Evolutionary conservation across 768 basidiomycete species (phyloP), one percentile per base, ranked within the genome.

Genomic region (Neoboletus subvelutipes): DNA sequence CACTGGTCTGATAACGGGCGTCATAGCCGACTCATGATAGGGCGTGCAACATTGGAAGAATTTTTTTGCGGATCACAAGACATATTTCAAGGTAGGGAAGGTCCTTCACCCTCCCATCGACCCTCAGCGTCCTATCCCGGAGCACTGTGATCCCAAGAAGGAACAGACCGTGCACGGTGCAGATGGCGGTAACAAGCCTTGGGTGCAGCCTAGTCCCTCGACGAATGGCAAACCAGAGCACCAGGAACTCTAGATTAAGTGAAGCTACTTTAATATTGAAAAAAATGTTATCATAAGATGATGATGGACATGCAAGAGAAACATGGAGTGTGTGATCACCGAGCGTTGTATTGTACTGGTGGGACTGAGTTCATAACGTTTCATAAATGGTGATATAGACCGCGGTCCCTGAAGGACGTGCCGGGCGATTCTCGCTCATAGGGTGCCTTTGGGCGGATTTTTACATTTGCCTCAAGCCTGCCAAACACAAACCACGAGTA

Each of bases 21-120:
- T 39, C 28, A 37, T 41, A 5, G 26, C 46, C 50, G 46, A 56
- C 20, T 34, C 41, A 36, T 41, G 42, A 50, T 54, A 96, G 92
- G 76, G 90, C 58, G 75, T 97, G 20, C 71, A 82, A 46, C 86
- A 94, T 62, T 98, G 95, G 95, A 95, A 94, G 74, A 78, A 81
- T 29, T 98, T 95, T 77, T 98, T 94, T 66, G 73, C 78, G 1
- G 83, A 90, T 10, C 90, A 93, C 71, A 85, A 90, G 64, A 81
- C 83, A 58, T 98, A 98, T 71, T 64, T 66, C 52, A 87, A 87
- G 66, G 83, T 92, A 41, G 94, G 94, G 22, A 83, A 74, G 54
- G 90, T 97, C 22, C 73, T 78, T 5, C 91, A 92, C 67, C 80
- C 76, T 43, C 84, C 90, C 31, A 90, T 91, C 69, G 88, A 93